A percentile compares a stretch with the other conserved stretches of the same genome.
phyloP scores from a whole-genome alignment of 2,329 filamentous ascomycete genomes.

The Pseudonectria buxi region DNA sequence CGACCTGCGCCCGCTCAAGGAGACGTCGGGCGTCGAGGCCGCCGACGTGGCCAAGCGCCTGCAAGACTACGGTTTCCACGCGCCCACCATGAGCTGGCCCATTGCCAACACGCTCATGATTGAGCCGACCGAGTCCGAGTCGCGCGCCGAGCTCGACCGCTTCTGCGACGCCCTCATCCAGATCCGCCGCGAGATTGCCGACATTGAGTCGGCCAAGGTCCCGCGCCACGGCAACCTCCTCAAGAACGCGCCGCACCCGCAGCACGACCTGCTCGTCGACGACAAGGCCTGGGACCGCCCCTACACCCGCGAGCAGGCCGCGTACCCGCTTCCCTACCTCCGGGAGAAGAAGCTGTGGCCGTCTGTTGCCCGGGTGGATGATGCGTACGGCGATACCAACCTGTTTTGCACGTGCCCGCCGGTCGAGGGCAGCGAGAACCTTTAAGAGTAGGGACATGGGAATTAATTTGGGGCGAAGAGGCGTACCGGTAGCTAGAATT shows the following conservation, averaged over 20 bases:
- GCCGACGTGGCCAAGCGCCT: constrained; percentile 95
- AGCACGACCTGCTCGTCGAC: constrained; percentile 67
- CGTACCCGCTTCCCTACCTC: constrained; percentile 76
- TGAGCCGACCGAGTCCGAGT: constrained; percentile 91
- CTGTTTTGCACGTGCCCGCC: constrained; percentile 93
- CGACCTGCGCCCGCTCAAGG: constrained; percentile 78
- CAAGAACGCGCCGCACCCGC: constrained; percentile 82
- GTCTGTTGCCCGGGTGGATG: constrained; percentile 75
- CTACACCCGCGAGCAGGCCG: constrained; percentile 75
- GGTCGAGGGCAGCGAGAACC: constrained; percentile 53
- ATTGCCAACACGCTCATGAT: constrained; percentile 96
- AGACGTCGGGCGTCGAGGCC: constrained; percentile 75
- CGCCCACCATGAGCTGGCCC: constrained; percentile 95
- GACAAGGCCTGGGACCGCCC: constrained; percentile 65
- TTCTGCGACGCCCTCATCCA: constrained; percentile 86
- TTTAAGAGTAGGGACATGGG: constrained; percentile 6
- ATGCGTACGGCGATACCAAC: constrained; percentile 86
- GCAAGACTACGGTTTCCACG: constrained; percentile 95
- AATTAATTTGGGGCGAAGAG: not conserved
- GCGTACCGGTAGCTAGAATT: no score
- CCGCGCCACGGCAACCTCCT: constrained; percentile 75
- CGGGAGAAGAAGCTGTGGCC: constrained; percentile 99
- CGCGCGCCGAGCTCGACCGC: constrained; percentile 83
- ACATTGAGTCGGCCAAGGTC: constrained; percentile 72
- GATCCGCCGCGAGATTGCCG: constrained; percentile 78